A percentile compares a stretch with the other conserved stretches of the same genome.
Evolutionary conservation across 306 rosid genomes (phyloP).

Genomic region (Mimosa bimucronata): DNA sequence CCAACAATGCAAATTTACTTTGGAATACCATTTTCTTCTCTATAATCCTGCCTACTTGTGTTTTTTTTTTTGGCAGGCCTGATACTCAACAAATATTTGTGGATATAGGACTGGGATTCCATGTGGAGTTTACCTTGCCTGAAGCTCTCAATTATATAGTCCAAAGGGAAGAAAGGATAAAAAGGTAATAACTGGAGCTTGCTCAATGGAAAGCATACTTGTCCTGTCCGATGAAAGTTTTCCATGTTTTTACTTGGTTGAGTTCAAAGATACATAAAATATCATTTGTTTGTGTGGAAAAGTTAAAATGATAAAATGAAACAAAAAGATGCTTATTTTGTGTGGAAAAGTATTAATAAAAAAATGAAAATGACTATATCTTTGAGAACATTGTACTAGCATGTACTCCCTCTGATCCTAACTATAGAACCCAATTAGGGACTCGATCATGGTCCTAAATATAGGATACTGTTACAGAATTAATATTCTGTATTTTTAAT

Average conservation of each 20-base stretch:
- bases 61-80: conserved; percentile 57
- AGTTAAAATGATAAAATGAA: conserved; percentile 27
- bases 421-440: too few relatives aligned
- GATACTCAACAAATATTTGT: conserved; percentile 74
- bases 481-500: too few relatives aligned
- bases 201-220: neutral
- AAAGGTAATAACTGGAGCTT: conserved; percentile 52
- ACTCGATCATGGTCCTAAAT: too few relatives aligned
- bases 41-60: conserved; percentile 13
- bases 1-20: conserved; percentile 10
- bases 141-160: conserved; percentile 79
- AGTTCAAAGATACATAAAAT: conserved; percentile 8
- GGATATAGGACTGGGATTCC: conserved; percentile 93
- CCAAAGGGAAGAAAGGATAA: conserved; percentile 74
- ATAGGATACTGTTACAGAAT: too few relatives aligned
- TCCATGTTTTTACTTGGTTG: neutral
- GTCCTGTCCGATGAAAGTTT: conserved; percentile 8
- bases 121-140: conserved; percentile 92
- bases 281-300: conserved; percentile 4
- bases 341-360: too few relatives aligned
- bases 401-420: neutral
- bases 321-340: too few relatives aligned
- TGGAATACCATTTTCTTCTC: conserved; percentile 2
- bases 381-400: neutral
- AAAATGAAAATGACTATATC: conserved; percentile 20